phyloP scores from a whole-genome alignment of 106 monocot species.

The Dioscorea dumetorum region DNA sequence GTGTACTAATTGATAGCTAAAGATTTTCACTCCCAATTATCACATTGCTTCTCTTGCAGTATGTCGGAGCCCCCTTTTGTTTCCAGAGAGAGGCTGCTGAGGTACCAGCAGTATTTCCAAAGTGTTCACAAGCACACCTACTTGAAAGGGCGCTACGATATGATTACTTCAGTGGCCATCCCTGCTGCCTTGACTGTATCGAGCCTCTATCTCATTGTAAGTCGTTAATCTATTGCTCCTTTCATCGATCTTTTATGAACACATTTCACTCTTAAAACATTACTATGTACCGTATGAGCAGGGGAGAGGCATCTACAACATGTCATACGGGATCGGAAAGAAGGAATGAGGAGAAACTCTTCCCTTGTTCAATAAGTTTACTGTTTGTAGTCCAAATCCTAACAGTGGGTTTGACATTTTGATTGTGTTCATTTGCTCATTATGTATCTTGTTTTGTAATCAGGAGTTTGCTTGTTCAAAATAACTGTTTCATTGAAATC shows the following conservation, averaged over 20 bases:
- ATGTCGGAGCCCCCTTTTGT: conserved; percentile 54
- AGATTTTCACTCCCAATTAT: neutral
- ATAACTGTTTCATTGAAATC: too few species aligned
- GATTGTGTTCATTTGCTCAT: neutral
- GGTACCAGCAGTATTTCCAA: conserved; percentile 63
- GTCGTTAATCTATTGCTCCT: neutral
- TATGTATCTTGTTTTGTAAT: too few species aligned
- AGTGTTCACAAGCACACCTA: conserved; percentile 51
- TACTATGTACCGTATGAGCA: neutral
- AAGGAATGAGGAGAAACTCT: conserved; percentile 30
- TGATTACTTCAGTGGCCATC: conserved; percentile 71
- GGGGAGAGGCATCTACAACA: conserved; percentile 66
- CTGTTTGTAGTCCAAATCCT: neutral
- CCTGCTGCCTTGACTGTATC: conserved; percentile 55
- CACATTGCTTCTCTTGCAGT: conserved; percentile 6
- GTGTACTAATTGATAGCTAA: neutral
- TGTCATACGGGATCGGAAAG: conserved; percentile 69
- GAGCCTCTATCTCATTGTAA: conserved; percentile 49
- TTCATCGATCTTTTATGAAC: neutral
- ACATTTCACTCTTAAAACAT: neutral
- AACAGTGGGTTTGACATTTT: neutral
- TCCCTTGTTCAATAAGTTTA: neutral
- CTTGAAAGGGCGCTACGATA: conserved; percentile 69
- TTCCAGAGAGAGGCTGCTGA: conserved; percentile 54
- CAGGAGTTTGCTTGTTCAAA: too few species aligned